Evolutionary conservation across 768 basidiomycete genomes (phyloP).

Genomic region (Tylopilus felleus): DNA sequence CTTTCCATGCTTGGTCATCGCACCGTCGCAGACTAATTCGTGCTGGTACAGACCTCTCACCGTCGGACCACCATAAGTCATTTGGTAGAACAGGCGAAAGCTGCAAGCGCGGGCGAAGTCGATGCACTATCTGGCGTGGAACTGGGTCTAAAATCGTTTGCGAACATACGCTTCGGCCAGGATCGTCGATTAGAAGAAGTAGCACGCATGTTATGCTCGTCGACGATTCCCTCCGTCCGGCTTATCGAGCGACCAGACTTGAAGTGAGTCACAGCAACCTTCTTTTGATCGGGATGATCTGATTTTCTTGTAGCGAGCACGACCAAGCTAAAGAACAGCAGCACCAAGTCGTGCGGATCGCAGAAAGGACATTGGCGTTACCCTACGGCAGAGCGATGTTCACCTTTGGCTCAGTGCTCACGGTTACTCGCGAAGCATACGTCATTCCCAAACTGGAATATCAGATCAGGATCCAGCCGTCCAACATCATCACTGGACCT

Average conservation of each 20-base stretch:
- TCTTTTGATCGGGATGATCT: neutral
- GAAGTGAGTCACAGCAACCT: conserved; percentile 44
- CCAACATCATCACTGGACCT: conserved; percentile 59
- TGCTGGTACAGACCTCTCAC: conserved; percentile 42
- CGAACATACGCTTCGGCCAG: conserved; percentile 83
- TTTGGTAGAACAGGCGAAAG: conserved; percentile 49
- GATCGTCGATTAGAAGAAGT: conserved; percentile 92
- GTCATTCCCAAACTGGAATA: conserved; percentile 78
- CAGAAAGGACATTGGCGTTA: conserved; percentile 85
- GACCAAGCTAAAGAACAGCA: conserved; percentile 88
- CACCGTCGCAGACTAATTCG: conserved; percentile 11
- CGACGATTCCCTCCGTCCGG: conserved; percentile 62
- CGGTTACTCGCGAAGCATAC: conserved; percentile 75
- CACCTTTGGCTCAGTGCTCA: conserved; percentile 78
- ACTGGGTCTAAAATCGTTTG: conserved; percentile 66
- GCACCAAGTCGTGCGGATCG: conserved; percentile 71
- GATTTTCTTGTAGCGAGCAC: conserved; percentile 60
- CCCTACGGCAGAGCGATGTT: conserved; percentile 91
- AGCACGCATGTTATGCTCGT: conserved; percentile 84
- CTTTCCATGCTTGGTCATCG: neutral
- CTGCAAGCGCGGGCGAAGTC: conserved; percentile 51
- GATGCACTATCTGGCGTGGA: conserved; percentile 68
- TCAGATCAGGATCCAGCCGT: conserved; percentile 68
- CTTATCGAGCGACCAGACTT: conserved; percentile 65
- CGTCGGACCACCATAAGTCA: conserved; percentile 50